Evolutionary conservation across 345 rosid species (phyloP).

Genomic region (Erysimum cheiranthoides): DNA sequence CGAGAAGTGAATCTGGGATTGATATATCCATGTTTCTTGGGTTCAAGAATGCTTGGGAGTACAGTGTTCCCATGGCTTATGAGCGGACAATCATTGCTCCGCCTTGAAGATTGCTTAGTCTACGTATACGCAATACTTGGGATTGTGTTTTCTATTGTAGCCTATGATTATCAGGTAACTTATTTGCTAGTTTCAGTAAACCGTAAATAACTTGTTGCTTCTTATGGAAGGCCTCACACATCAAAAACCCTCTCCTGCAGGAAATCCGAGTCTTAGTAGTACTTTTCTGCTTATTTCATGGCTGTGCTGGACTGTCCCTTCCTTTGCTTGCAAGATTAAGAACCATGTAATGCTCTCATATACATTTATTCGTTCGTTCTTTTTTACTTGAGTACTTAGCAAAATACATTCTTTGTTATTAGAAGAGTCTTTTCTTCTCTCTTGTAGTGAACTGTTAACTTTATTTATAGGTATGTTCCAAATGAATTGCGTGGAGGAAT

Average conservation of each 20-base stretch:
- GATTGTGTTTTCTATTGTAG: slow-evolving; percentile 66
- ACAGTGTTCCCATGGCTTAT: slow-evolving; percentile 84
- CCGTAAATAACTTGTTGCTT: neutral
- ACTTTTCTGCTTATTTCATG: slow-evolving; percentile 79
- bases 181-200: slow-evolving; percentile 10
- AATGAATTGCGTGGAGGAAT: slow-evolving; percentile 95
- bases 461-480: slow-evolving; percentile 75
- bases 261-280: slow-evolving; percentile 77
- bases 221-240: slow-evolving; percentile 1
- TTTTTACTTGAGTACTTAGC: neutral
- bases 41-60: slow-evolving; percentile 96
- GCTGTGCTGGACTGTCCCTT: slow-evolving; percentile 65
- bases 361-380: neutral
- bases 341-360: slow-evolving; percentile 63
- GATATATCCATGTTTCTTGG: slow-evolving; percentile 81
- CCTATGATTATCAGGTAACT: slow-evolving; percentile 95
- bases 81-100: slow-evolving; percentile 64
- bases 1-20: slow-evolving; percentile 85
- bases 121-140: slow-evolving; percentile 68
- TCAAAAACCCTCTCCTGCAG: slow-evolving; percentile 53
- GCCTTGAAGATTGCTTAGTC: slow-evolving; percentile 79
- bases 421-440: slow-evolving; percentile 25
- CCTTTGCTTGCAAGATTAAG: slow-evolving; percentile 95
- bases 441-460: slow-evolving; percentile 20
- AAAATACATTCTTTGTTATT: neutral